Conservation (phyloP, 2,329 filamentous ascomycete genomes). For the Ascomycota sp. region DNA sequence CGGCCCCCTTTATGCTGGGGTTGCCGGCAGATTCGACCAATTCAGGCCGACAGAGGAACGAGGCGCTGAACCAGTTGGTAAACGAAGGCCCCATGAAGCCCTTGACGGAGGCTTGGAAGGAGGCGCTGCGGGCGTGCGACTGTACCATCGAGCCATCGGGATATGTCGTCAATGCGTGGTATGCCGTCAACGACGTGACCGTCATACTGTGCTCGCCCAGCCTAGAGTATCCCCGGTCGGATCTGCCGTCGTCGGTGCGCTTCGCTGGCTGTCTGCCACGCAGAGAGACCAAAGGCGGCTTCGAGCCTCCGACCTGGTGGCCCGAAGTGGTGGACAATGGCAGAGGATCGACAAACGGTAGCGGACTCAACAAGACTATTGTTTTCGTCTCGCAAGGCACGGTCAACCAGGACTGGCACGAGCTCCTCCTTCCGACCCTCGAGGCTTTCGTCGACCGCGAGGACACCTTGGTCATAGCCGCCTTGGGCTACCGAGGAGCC, state of each 20-base stretch:
- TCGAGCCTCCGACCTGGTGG: slow-evolving; percentile 1
- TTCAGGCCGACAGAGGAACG: slow-evolving; percentile 10
- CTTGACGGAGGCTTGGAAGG: slow-evolving; percentile 1
- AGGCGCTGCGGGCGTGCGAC: slow-evolving; percentile 1
- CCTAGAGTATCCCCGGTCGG: slow-evolving; percentile 1
- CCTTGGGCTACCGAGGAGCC: slow-evolving; percentile 9
- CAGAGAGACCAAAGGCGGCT: neutral
- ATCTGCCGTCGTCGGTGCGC: slow-evolving; percentile 1
- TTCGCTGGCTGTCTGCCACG: slow-evolving; percentile 2
- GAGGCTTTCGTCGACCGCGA: slow-evolving; percentile 16
- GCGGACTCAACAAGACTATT: slow-evolving; percentile 14
- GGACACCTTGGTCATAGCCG: slow-evolving; percentile 15
- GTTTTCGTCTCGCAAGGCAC: slow-evolving; percentile 27
- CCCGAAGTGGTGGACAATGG: neutral
- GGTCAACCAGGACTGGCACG: slow-evolving; percentile 13
- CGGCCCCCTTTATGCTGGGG: slow-evolving; percentile 10
- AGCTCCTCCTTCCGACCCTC: slow-evolving; percentile 23
- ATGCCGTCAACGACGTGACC: slow-evolving; percentile 1
- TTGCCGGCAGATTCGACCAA: slow-evolving; percentile 9
- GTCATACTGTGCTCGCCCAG: slow-evolving; percentile 2
- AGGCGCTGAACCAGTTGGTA: slow-evolving; percentile 2
- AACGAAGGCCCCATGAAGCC: slow-evolving; percentile 3
- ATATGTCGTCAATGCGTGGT: slow-evolving; percentile 1
- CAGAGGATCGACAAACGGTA: slow-evolving; percentile 7
- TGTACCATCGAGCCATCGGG: slow-evolving; percentile 1